Conservation (phyloP, 805 yeast species). For the Saturnispora quitensis region DNA sequence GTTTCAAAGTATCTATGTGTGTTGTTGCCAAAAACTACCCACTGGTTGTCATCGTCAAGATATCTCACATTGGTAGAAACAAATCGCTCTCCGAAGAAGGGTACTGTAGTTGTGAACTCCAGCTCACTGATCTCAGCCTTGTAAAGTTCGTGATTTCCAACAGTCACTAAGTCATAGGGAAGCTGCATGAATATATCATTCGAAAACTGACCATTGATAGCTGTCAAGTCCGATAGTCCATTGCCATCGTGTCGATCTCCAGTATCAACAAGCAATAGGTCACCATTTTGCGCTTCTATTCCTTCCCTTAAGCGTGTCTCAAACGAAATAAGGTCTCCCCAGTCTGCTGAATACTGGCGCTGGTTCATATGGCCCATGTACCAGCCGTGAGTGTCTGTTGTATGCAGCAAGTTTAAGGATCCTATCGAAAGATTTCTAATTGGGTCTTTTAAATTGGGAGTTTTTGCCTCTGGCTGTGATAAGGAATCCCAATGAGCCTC, state of each 20-base stretch:
- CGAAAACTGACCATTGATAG: slow-evolving; percentile 59
- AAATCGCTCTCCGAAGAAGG: slow-evolving; percentile 53
- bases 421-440: slow-evolving; percentile 36
- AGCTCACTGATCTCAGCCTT: slow-evolving; percentile 49
- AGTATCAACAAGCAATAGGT: slow-evolving; percentile 69
- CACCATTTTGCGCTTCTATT: slow-evolving; percentile 34
- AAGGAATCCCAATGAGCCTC: neutral
- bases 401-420: slow-evolving; percentile 75
- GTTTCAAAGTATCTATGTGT: slow-evolving; percentile 60
- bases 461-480: neutral
- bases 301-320: slow-evolving; percentile 36
- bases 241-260: slow-evolving; percentile 96
- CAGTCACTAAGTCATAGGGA: slow-evolving; percentile 68
- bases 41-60: slow-evolving; percentile 32
- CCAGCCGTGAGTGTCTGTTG: slow-evolving; percentile 99
- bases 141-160: slow-evolving; percentile 91
- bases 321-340: slow-evolving; percentile 87
- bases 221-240: slow-evolving; percentile 75
- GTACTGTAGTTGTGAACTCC: slow-evolving; percentile 56
- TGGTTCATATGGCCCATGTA: slow-evolving; percentile 82
- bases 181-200: slow-evolving; percentile 52
- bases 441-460: neutral
- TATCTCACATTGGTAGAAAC: slow-evolving; percentile 67
- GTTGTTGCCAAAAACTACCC: slow-evolving; percentile 58
- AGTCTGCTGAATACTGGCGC: slow-evolving; percentile 67